These are phyloP conservation scores for Colletotrichum horii DNA, from an alignment of 2,329 filamentous ascomycete genomes.

Conservation along the genomic window DNA sequence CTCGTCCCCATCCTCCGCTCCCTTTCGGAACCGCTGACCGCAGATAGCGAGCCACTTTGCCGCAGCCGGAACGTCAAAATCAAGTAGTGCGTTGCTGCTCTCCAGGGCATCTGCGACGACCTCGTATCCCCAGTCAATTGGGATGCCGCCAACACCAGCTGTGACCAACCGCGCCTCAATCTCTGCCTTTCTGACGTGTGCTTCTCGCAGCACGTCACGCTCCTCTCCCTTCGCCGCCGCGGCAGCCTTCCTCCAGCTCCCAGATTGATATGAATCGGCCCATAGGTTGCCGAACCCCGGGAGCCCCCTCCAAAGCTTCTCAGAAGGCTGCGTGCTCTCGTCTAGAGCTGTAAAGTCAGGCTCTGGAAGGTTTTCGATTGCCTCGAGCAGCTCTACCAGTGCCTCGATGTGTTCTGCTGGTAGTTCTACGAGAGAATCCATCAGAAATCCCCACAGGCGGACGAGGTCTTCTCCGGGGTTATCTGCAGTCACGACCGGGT, in stretches of 20 bases:
- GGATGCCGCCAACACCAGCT: not conserved
- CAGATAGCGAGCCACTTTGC: not conserved
- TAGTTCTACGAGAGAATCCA: not conserved
- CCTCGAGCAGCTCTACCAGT: not conserved
- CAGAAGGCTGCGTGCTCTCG: not conserved
- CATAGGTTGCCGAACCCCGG: not conserved
- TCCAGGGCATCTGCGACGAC: not conserved
- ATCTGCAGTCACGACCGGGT: not conserved
- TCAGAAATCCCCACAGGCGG: not conserved
- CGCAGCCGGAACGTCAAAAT: not conserved
- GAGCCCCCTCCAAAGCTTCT: not conserved
- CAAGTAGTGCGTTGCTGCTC: not conserved
- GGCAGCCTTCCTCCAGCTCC: not conserved
- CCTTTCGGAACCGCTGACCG: not conserved
- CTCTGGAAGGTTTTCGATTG: not conserved
- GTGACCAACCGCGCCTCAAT: not conserved
- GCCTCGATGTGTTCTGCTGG: not conserved
- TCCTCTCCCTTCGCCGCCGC: accelerated
- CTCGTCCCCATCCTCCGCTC: not conserved
- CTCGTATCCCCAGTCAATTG: not conserved
- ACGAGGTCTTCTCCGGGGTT: not conserved
- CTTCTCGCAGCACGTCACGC: not conserved
- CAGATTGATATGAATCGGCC: not conserved
- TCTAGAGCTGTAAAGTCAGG: not conserved
- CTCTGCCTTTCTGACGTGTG: not conserved